These are phyloP conservation scores for Ambrosia trifida DNA, from an alignment of 129 eudicot species.

Conservation along the genomic window DNA sequence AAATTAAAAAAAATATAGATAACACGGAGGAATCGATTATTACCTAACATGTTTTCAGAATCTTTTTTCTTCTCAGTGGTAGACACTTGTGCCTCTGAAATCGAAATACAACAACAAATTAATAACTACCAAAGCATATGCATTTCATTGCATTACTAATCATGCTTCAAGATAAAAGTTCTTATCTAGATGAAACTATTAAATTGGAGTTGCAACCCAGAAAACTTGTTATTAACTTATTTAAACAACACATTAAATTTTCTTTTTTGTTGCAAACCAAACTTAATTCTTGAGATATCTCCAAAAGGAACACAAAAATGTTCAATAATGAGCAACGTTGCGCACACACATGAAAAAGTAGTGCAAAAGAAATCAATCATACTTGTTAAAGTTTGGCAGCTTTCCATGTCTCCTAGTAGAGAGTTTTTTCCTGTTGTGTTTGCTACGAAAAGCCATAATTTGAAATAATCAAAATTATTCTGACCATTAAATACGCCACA, in stretches of 20 bases:
- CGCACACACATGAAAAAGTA: neutral
- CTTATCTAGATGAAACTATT: neutral
- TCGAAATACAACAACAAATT: slow-evolving; percentile 19
- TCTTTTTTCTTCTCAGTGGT: neutral
- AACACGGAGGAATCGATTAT: slow-evolving; percentile 1
- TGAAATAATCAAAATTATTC: neutral
- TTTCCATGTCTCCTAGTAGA: slow-evolving; percentile 10
- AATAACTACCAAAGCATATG: neutral
- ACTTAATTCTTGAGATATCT: slow-evolving; percentile 1
- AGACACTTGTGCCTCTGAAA: slow-evolving; percentile 17
- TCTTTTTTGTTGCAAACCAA: slow-evolving; percentile 1
- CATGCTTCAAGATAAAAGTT: neutral
- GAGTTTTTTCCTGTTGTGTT: slow-evolving; percentile 11
- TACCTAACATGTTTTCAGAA: slow-evolving; percentile 29
- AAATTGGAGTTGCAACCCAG: slow-evolving; percentile 2
- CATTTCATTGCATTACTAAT: slow-evolving; percentile 13
- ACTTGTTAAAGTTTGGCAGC: slow-evolving; percentile 22
- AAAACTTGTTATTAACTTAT: neutral
- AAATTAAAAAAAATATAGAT: neutral
- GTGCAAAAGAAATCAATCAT: slow-evolving; percentile 13
- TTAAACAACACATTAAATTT: neutral
- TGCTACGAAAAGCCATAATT: slow-evolving; percentile 6
- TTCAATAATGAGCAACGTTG: neutral
- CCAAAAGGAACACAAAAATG: neutral
- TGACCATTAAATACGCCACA: neutral